Percentiles rank a stretch among this genome's conserved stretches.
Evolutionary conservation across 768 basidiomycete genomes (phyloP).

Genomic region (Rhodosporidiobolus sp.): DNA sequence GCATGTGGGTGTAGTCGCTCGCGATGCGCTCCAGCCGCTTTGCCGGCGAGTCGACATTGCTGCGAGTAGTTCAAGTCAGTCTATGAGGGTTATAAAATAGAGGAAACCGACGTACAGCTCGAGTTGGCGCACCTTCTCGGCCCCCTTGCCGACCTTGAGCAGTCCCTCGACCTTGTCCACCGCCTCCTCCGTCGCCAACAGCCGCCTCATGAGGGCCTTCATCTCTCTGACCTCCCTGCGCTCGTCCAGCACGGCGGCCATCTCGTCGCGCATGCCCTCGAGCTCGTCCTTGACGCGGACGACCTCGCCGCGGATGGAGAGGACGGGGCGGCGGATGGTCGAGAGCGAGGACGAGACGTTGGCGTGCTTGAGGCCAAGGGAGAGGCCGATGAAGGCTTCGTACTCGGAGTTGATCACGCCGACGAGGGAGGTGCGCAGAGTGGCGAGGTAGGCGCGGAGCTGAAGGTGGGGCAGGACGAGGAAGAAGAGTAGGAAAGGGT

Average conservation of each 20-base stretch:
- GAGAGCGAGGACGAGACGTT: slow-evolving; percentile 51
- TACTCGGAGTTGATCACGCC: slow-evolving; percentile 97
- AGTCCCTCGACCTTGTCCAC: slow-evolving; percentile 82
- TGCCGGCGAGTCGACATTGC: slow-evolving; percentile 53
- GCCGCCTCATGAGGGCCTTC: slow-evolving; percentile 78
- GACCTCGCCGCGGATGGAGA: slow-evolving; percentile 62
- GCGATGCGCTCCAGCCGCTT: slow-evolving; percentile 73
- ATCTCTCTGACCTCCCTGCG: slow-evolving; percentile 76
- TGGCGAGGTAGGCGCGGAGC: slow-evolving; percentile 75
- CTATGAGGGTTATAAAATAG: too few species aligned
- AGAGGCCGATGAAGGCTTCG: slow-evolving; percentile 93
- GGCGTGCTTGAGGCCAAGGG: slow-evolving; percentile 85
- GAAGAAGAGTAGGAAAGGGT: too few species aligned
- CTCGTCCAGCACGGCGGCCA: slow-evolving; percentile 72
- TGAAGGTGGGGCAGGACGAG: slow-evolving; percentile 49
- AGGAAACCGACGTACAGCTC: slow-evolving; percentile 16
- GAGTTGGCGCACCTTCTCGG: slow-evolving; percentile 13
- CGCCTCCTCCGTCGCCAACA: slow-evolving; percentile 90
- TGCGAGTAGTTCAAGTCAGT: neutral
- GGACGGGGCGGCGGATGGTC: slow-evolving; percentile 64
- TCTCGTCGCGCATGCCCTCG: slow-evolving; percentile 64
- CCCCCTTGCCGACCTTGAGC: slow-evolving; percentile 49
- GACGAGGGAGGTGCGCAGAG: slow-evolving; percentile 87
- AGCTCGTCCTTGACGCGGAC: slow-evolving; percentile 58
- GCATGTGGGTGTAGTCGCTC: slow-evolving; percentile 83